Conservation (phyloP, 306 rosid genomes). For the Oxytropis ochrocephala region DNA sequence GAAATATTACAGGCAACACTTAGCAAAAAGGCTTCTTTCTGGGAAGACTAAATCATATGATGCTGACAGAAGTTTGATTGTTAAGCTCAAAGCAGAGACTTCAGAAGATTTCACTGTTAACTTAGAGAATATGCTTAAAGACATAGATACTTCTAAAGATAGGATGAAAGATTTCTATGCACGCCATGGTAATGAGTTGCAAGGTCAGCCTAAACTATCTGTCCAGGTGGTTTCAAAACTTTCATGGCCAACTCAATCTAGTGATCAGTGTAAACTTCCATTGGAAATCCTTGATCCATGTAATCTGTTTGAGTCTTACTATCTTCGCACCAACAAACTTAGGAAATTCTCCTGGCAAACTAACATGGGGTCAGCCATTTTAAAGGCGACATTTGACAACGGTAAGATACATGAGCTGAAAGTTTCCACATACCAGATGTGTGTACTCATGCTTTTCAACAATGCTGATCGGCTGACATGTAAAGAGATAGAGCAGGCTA, state of each 20-base stretch:
- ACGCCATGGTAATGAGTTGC: constrained; percentile 25
- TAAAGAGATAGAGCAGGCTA: constrained; percentile 53
- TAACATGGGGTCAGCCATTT: constrained; percentile 50
- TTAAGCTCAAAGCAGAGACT: constrained; percentile 55
- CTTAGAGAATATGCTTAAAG: constrained; percentile 52
- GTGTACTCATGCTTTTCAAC: constrained; percentile 55
- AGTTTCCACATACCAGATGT: constrained; percentile 57
- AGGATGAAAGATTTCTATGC: constrained; percentile 41
- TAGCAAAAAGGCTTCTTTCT: constrained; percentile 49
- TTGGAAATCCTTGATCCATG: constrained; percentile 35
- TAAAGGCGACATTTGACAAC: constrained; percentile 40
- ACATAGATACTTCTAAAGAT: constrained; percentile 49
- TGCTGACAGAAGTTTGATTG: constrained; percentile 52
- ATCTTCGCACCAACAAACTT: constrained; percentile 47
- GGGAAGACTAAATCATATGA: constrained; percentile 48
- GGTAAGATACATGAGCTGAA: constrained; percentile 52
- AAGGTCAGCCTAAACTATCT: constrained; percentile 34
- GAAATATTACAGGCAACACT: constrained; percentile 52
- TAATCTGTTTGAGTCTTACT: constrained; percentile 38
- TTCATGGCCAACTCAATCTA: constrained; percentile 56
- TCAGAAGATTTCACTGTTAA: constrained; percentile 41
- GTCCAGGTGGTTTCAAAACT: constrained; percentile 55
- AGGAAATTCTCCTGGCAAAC: constrained; percentile 57
- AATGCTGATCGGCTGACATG: constrained; percentile 31
- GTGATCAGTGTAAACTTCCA: constrained; percentile 47